A percentile compares a stretch with the other conserved stretches of the same genome.
Evolutionary conservation across 2,329 filamentous ascomycete species (phyloP).

Genomic region (Aspergillus cejpii): DNA sequence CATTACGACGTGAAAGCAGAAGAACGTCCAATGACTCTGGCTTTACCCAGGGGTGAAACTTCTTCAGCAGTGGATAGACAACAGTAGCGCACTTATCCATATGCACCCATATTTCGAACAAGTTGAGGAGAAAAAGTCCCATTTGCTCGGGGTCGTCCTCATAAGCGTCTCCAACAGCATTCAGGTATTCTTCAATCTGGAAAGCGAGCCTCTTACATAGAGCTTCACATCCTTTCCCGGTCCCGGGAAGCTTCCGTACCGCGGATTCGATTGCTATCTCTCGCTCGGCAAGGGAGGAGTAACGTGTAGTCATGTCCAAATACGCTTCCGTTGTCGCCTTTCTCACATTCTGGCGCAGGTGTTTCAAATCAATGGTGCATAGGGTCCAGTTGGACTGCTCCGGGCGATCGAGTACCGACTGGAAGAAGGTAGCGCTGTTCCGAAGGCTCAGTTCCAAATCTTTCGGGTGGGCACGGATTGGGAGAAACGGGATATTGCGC

Average conservation of each 20-base stretch:
- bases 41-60: slow-evolving; percentile 49
- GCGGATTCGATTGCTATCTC: slow-evolving; percentile 7
- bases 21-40: slow-evolving; percentile 50
- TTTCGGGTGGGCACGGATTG: slow-evolving; percentile 26
- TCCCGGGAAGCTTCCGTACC: not conserved
- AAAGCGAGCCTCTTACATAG: slow-evolving; percentile 29
- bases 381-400: not conserved
- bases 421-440: slow-evolving; percentile 38
- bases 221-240: slow-evolving; percentile 1
- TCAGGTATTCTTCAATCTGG: slow-evolving; percentile 35
- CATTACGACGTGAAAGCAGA: slow-evolving; percentile 42
- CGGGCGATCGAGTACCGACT: slow-evolving; percentile 8
- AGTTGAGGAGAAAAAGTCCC: slow-evolving; percentile 48
- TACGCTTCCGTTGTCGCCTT: slow-evolving; percentile 11
- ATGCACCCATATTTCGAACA: slow-evolving; percentile 53
- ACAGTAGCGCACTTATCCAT: slow-evolving; percentile 48
- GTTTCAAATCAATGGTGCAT: not conserved
- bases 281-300: slow-evolving; percentile 10
- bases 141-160: slow-evolving; percentile 44
- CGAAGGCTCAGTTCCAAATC: slow-evolving; percentile 37
- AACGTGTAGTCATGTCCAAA: slow-evolving; percentile 3
- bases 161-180: slow-evolving; percentile 35
- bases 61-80: slow-evolving; percentile 43
- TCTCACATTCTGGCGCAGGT: not conserved
- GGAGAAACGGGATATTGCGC: slow-evolving; percentile 42